phyloP scores from a whole-genome alignment of 164 flowering plant genomes.

The Aristolochia contorta region DNA sequence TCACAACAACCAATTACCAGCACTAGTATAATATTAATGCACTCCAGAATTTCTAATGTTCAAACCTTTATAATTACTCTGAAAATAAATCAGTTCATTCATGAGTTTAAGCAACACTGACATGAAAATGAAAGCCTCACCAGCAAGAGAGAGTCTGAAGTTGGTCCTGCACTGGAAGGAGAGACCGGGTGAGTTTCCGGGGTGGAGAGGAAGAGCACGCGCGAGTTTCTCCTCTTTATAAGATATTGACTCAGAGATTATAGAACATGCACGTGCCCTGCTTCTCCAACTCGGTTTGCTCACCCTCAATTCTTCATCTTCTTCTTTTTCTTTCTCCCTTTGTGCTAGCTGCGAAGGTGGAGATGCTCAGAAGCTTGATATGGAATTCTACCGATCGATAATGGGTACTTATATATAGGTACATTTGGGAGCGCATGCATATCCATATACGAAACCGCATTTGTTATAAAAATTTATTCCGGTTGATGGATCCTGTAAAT shows the following conservation, averaged over 20 bases:
- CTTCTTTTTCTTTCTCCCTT: not conserved
- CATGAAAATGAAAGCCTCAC: not conserved
- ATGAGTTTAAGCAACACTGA: no score
- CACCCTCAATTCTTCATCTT: not conserved
- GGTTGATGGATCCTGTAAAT: not conserved
- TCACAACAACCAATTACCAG: not conserved
- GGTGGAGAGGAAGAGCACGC: conserved; percentile 47
- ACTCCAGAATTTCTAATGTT: not conserved
- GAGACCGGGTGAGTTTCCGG: conserved; percentile 18
- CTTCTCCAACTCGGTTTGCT: conserved; percentile 12
- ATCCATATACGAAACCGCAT: no score
- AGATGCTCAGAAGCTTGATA: not conserved
- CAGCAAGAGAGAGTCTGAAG: not conserved
- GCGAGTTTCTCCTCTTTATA: conserved; percentile 15
- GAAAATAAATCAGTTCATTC: not conserved
- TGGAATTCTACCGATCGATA: not conserved
- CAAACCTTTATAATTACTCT: not conserved
- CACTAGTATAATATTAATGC: not conserved
- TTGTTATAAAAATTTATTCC: no score
- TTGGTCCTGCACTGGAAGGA: no score
- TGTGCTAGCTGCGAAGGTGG: not conserved
- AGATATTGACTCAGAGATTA: not conserved
- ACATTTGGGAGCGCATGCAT: no score
- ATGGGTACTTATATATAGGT: not conserved
- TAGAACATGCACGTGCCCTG: conserved; percentile 10